Conservation (phyloP, 2,329 filamentous ascomycete species). For the Curvularia sp. region DNA sequence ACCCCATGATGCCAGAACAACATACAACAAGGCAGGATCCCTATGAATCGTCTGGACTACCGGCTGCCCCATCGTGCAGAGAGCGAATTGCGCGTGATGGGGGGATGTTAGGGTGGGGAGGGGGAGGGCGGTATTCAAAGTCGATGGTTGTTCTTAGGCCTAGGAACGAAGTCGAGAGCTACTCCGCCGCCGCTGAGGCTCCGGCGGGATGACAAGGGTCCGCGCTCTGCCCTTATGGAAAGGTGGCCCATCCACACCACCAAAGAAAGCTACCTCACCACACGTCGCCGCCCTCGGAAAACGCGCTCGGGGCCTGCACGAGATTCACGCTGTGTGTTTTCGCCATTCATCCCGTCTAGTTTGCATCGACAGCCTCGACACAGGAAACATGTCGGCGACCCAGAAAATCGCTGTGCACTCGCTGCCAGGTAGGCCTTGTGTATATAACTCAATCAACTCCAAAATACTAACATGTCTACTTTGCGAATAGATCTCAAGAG, state of each 20-base stretch:
- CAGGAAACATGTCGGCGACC: slow-evolving; percentile 44
- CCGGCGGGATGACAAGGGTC: slow-evolving; percentile 43
- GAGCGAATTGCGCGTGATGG: slow-evolving; percentile 24
- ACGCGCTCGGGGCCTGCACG: slow-evolving; percentile 19
- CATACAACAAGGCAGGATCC: slow-evolving; percentile 97
- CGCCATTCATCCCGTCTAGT: background rate
- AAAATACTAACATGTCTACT: slow-evolving; percentile 20
- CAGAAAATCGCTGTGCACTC: slow-evolving; percentile 71
- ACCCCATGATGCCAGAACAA: slow-evolving; percentile 18
- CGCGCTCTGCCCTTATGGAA: slow-evolving; percentile 43
- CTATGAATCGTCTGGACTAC: slow-evolving; percentile 94
- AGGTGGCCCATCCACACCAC: slow-evolving; percentile 42
- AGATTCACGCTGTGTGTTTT: background rate
- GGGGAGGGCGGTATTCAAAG: slow-evolving; percentile 7
- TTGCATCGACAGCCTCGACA: background rate
- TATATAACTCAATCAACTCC: background rate
- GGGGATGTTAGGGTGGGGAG: slow-evolving; percentile 16
- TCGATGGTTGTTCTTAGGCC: slow-evolving; percentile 15
- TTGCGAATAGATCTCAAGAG: slow-evolving; percentile 81
- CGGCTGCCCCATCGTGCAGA: slow-evolving; percentile 75
- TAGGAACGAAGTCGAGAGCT: slow-evolving; percentile 13
- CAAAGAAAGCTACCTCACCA: slow-evolving; percentile 17
- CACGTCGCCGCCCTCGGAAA: slow-evolving; percentile 4
- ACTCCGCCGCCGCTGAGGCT: slow-evolving; percentile 35
- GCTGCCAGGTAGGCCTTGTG: slow-evolving; percentile 61